Conservation (phyloP, 768 basidiomycete genomes). For the Steccherinum ochraceum region DNA sequence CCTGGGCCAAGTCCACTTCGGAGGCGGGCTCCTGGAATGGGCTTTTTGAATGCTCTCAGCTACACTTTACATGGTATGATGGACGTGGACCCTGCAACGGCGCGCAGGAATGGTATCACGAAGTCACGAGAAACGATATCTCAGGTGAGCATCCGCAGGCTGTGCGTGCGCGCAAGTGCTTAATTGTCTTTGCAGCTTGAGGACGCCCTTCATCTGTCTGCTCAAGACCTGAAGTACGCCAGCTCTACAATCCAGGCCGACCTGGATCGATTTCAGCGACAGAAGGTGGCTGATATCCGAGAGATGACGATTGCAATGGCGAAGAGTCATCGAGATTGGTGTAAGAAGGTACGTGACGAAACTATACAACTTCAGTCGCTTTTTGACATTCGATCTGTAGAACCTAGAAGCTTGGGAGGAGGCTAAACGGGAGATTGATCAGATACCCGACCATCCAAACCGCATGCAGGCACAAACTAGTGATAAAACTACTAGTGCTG, state of each 20-base stretch:
- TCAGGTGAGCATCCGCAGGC: constrained; percentile 48
- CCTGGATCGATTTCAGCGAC: constrained; percentile 95
- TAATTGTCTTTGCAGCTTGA: constrained; percentile 58
- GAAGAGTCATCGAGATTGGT: constrained; percentile 91
- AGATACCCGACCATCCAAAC: constrained; percentile 90
- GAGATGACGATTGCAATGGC: constrained; percentile 94
- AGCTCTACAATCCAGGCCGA: constrained; percentile 96
- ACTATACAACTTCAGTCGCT: constrained; percentile 1
- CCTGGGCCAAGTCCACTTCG: constrained; percentile 70
- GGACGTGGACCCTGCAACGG: constrained; percentile 97
- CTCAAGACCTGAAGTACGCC: constrained; percentile 93
- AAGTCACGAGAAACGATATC: constrained; percentile 93
- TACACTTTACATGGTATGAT: constrained; percentile 98
- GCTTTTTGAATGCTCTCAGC: constrained; percentile 83
- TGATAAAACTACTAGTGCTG: neutral
- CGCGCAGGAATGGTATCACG: constrained; percentile 85
- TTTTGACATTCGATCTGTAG: constrained; percentile 32
- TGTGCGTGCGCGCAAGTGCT: neutral
- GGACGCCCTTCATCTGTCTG: constrained; percentile 87
- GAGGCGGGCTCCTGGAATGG: constrained; percentile 70
- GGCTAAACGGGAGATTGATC: constrained; percentile 85
- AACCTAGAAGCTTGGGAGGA: constrained; percentile 98
- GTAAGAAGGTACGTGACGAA: constrained; percentile 76
- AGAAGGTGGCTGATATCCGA: constrained; percentile 94
- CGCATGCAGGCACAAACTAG: constrained; percentile 24